Conservation (phyloP, 2,329 filamentous ascomycete genomes). For the Mariannaea sp. region DNA sequence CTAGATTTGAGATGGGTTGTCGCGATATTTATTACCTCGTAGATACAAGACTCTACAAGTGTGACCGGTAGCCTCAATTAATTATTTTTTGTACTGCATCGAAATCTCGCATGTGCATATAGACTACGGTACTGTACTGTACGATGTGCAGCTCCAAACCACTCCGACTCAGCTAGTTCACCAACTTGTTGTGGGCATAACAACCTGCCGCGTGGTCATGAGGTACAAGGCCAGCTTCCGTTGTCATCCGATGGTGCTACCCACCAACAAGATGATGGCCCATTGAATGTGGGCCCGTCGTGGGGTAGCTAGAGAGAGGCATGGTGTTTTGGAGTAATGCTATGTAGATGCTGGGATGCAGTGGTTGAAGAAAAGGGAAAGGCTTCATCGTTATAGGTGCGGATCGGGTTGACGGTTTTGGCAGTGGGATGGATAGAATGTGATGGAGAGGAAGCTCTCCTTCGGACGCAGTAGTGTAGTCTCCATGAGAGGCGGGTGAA, state of each 20-base stretch:
- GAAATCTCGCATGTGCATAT: conserved; percentile 10
- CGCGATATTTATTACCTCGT: conserved; percentile 10
- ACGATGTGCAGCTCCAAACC: neutral
- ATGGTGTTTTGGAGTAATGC: neutral
- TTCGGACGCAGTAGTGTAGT: too few species aligned
- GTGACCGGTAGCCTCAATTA: too few species aligned
- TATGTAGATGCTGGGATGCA: conserved; percentile 13
- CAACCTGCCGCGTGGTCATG: conserved; percentile 1
- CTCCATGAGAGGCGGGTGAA: conserved; percentile 12
- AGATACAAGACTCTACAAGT: too few species aligned
- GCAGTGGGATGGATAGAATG: neutral
- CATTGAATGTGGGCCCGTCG: conserved; percentile 6
- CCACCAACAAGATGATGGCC: conserved; percentile 1
- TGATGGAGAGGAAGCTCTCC: neutral
- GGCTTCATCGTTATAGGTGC: neutral
- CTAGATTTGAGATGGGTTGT: neutral
- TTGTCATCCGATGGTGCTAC: conserved; percentile 16
- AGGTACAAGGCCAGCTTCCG: conserved; percentile 1
- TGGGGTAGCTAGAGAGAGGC: conserved; percentile 15
- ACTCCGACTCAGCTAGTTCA: neutral
- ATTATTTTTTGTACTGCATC: conserved; percentile 2
- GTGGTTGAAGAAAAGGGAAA: neutral
- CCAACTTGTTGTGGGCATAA: neutral
- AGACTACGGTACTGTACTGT: neutral
- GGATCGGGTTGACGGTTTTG: conserved; percentile 2